Base-by-base conservation (phyloP, 768 basidiomycete genomes). In the Lactarius indigo region DNA sequence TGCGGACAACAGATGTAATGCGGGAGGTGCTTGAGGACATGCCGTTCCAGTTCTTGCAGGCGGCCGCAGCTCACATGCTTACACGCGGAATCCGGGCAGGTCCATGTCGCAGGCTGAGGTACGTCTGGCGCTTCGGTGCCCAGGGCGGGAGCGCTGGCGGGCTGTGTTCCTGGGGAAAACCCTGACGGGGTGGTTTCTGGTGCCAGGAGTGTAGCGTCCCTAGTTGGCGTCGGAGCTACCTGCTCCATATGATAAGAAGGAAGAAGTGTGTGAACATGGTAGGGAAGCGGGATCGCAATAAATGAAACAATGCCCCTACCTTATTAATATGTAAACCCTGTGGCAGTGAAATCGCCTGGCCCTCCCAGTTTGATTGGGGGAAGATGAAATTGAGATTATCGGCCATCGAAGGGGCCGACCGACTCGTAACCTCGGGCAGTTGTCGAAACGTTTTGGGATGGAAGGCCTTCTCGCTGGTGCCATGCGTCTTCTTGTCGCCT, bases 81-180 rank as follows among this genome's bases (percentile, higher is more conserved):
- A 31, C 66, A 67, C 10, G 3, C 0, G 26, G 57, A 50, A 30
- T 44, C 23, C 0, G 66, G 66, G 42, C 66, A 67, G 12, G 26
- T 0, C 18, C 31, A 28, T 17, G 35, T 50, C 15, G 15, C 0
- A 4, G 12, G 1, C 20, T 8, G 7, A 12, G 30, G 13, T 39
- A 13, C 55, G 7, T 18, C 31, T 7, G 17, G 7, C 18, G 15
- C 18, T 23, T 57, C 41, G 13, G 12, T 30, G 39, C 10, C 10
- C 17, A 3, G 1, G 31, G 54, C 5, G 8, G 31, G 20, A 35
- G 26, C 6, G 0, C 55, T 2, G 50, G n/a, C 6, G n/a, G 47
- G 30, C 3, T 12, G 37, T 28, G 59, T 3, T 26, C 39, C 6
- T 42, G 17, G 35, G 44, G 17, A 3, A n/a, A 15, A 10, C 37